Conservation (phyloP, 176 grass and related monocot genomes). For the Eragrostis curvula region DNA sequence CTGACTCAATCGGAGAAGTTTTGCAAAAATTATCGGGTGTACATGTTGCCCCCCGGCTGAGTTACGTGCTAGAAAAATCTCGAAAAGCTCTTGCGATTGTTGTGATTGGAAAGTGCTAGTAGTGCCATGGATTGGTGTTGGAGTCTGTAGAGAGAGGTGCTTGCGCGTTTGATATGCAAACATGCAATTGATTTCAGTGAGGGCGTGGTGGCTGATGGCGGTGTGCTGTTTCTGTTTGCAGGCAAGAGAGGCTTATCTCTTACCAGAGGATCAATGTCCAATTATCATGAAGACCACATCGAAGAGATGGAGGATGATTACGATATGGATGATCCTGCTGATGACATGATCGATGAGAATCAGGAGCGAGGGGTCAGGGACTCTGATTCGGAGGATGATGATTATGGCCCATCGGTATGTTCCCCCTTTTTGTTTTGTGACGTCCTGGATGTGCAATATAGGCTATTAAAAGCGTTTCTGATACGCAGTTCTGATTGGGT, state of each 20-base stretch:
- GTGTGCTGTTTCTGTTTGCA: conserved; percentile 38
- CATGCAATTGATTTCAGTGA: background rate
- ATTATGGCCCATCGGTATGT: conserved; percentile 60
- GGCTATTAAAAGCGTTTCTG: background rate
- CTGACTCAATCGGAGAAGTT: too few relatives aligned
- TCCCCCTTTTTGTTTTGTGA: conserved; percentile 22
- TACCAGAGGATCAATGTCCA: conserved; percentile 56
- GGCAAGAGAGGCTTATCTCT: conserved; percentile 23
- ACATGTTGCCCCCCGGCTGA: too few relatives aligned
- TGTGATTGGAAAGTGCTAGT: background rate
- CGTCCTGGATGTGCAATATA: background rate
- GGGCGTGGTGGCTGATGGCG: conserved; percentile 5
- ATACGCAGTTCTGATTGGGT: conserved; percentile 2
- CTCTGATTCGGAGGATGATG: conserved; percentile 76
- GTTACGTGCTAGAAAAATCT: background rate
- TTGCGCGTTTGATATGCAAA: background rate
- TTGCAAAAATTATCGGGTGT: too few relatives aligned
- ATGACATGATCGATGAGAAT: conserved; percentile 70
- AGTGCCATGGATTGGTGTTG: background rate
- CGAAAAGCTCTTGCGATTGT: background rate
- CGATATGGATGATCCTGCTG: conserved; percentile 65
- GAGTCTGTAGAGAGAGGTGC: background rate
- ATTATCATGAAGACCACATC: conserved; percentile 56
- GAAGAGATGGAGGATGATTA: conserved; percentile 89
- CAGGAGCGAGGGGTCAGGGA: conserved; percentile 60